phyloP scores from a whole-genome alignment of 225 moss, liverwort and hornwort species.

The Rhytidiadelphus loreus region DNA sequence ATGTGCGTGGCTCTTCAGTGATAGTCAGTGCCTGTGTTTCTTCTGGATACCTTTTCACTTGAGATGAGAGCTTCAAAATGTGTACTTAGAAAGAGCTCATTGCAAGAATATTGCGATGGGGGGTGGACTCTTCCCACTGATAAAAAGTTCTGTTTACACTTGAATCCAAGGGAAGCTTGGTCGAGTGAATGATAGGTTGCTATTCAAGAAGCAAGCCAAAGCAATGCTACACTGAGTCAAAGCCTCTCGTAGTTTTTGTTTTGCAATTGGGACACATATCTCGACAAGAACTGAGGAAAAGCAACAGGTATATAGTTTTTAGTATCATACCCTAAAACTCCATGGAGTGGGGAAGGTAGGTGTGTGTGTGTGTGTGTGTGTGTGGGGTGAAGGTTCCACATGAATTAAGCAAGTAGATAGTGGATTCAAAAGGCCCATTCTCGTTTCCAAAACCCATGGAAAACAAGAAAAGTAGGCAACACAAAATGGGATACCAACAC shows the following conservation, averaged over 20 bases:
- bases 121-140: background rate
- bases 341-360: background rate
- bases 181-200: background rate
- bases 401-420: too few relatives aligned
- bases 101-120: background rate
- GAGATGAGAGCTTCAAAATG: background rate
- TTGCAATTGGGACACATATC: background rate
- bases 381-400: too few relatives aligned
- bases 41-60: background rate
- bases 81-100: background rate
- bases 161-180: background rate
- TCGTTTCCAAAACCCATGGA: background rate
- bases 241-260: background rate
- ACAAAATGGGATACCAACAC: background rate
- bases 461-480: background rate
- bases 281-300: background rate
- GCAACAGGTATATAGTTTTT: fast-evolving
- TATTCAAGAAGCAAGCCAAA: background rate
- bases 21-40: background rate
- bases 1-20: background rate
- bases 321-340: too few relatives aligned
- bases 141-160: too few relatives aligned
- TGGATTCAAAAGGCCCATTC: background rate
- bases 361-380: too few relatives aligned
- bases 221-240: too few relatives aligned